Percentiles rank a stretch among this genome's conserved stretches.
These are phyloP conservation scores for Diaporthe eres DNA, from an alignment of 2,329 filamentous ascomycete species.

Conservation along the genomic window DNA sequence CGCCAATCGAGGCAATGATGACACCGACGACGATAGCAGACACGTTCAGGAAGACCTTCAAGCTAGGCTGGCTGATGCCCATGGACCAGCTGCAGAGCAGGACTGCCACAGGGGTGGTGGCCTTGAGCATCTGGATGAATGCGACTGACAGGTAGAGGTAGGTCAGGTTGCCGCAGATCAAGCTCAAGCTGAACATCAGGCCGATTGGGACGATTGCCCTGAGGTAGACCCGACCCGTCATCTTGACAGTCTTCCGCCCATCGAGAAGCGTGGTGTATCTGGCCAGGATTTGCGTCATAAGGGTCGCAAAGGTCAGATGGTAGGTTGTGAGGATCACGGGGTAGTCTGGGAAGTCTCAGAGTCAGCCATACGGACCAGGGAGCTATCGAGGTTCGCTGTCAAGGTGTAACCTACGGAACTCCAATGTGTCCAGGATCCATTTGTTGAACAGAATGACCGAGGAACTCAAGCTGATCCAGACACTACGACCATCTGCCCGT, in stretches of 20 bases:
- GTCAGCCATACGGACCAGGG: slow-evolving; percentile 41
- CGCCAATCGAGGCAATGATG: slow-evolving; percentile 92
- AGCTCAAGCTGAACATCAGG: slow-evolving; percentile 93
- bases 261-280: slow-evolving; percentile 92
- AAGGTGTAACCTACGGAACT: slow-evolving; percentile 77
- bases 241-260: slow-evolving; percentile 95
- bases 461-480: slow-evolving; percentile 94
- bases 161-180: slow-evolving; percentile 96
- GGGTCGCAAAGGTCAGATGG: slow-evolving; percentile 91
- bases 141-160: slow-evolving; percentile 96
- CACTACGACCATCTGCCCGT: slow-evolving; percentile 62
- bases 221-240: slow-evolving; percentile 94
- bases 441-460: slow-evolving; percentile 99
- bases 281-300: slow-evolving; percentile 95
- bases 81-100: slow-evolving; percentile 91
- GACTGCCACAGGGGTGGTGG: slow-evolving; percentile 94
- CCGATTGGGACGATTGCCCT: slow-evolving; percentile 95
- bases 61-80: slow-evolving; percentile 85
- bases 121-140: slow-evolving; percentile 99
- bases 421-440: slow-evolving; percentile 89
- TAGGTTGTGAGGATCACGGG: slow-evolving; percentile 93
- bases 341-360: slow-evolving; percentile 64
- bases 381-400: not conserved
- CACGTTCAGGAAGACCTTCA: slow-evolving; percentile 92
- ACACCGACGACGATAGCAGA: slow-evolving; percentile 96